phyloP scores from a whole-genome alignment of 306 rosid species.

The Fragaria iinumae region DNA sequence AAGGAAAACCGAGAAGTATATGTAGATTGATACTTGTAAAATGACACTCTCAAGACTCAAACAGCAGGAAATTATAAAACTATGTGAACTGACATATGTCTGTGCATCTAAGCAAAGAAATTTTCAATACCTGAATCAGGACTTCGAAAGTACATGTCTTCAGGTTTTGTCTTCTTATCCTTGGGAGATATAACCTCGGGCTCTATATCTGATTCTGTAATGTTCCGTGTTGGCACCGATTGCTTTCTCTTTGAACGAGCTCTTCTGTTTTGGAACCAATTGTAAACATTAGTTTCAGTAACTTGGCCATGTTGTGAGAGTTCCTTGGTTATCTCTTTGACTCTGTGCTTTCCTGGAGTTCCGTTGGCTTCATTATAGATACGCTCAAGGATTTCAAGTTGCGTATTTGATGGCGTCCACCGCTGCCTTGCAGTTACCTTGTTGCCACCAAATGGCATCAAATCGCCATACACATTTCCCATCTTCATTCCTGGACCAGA shows the following conservation, averaged over 20 bases:
- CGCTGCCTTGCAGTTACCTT: constrained; percentile 69
- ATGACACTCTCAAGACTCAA: neutral
- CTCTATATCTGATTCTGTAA: constrained; percentile 41
- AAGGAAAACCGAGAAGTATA: neutral
- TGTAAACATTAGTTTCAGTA: constrained; percentile 80
- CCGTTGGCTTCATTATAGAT: constrained; percentile 70
- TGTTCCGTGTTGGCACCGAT: constrained; percentile 25
- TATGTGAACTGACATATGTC: constrained; percentile 10
- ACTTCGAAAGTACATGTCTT: constrained; percentile 42
- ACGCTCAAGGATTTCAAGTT: constrained; percentile 70
- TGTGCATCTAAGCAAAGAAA: constrained; percentile 1
- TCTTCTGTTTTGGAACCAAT: constrained; percentile 84
- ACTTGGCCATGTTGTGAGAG: constrained; percentile 66
- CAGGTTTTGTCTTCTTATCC: constrained; percentile 42
- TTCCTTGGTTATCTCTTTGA: constrained; percentile 63
- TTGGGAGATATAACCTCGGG: constrained; percentile 51
- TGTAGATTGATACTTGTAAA: neutral
- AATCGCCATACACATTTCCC: constrained; percentile 61
- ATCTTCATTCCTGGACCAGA: constrained; percentile 47
- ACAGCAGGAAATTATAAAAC: constrained; percentile 3
- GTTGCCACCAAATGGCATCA: constrained; percentile 60
- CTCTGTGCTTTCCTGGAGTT: constrained; percentile 64
- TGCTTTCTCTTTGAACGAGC: constrained; percentile 83
- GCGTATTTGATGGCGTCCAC: constrained; percentile 67
- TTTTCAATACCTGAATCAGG: constrained; percentile 41